phyloP scores from a whole-genome alignment of 441 rosid genomes.

The Eutrema salsugineum region DNA sequence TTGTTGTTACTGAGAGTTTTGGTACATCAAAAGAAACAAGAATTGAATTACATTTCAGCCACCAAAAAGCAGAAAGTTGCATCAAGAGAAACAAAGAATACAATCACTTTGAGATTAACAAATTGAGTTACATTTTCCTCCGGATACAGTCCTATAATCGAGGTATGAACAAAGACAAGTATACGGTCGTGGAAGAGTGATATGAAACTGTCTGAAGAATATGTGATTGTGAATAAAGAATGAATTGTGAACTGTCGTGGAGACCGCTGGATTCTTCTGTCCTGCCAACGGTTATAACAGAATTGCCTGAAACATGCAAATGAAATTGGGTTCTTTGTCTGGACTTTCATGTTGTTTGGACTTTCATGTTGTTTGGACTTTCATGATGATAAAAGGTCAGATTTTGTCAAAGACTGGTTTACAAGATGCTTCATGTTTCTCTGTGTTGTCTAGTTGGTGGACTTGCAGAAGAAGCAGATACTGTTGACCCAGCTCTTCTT shows the following conservation, averaged over 20 bases:
- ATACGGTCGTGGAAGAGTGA: too few species aligned
- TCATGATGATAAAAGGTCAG: constrained; percentile 2
- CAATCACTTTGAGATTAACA: not conserved
- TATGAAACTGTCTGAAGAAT: not conserved
- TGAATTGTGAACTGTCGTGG: not conserved
- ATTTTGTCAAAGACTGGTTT: constrained; percentile 33
- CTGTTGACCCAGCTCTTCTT: constrained; percentile 80
- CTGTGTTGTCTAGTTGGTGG: constrained; percentile 71
- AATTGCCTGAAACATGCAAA: constrained; percentile 7
- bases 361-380: not conserved
- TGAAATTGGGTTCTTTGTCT: not conserved
- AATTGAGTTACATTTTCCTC: not conserved
- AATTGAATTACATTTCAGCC: not conserved
- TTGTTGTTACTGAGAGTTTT: not conserved
- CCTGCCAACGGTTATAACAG: not conserved
- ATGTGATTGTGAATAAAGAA: not conserved
- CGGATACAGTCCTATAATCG: not conserved
- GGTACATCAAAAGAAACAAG: not conserved
- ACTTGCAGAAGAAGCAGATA: constrained; percentile 70
- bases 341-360: not conserved
- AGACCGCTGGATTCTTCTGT: too few species aligned
- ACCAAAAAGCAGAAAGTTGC: constrained; percentile 2
- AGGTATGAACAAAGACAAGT: constrained; percentile 3
- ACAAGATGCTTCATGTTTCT: constrained; percentile 45
- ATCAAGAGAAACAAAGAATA: constrained; percentile 12